Conservation (phyloP, 768 basidiomycete genomes). For the Tulasnella sp. region DNA sequence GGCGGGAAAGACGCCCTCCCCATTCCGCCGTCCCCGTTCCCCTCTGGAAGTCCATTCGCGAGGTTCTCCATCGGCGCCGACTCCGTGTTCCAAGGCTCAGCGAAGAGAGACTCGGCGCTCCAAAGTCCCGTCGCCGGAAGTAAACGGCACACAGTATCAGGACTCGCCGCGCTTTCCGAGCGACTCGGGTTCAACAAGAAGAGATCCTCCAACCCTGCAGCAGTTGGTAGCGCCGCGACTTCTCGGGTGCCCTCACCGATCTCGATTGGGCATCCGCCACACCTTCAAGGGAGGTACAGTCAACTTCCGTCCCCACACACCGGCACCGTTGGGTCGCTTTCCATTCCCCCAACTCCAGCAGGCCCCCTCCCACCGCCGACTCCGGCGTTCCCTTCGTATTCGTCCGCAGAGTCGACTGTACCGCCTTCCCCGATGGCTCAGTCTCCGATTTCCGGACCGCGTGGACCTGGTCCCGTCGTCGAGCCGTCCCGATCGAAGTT, state of each 20-base stretch:
- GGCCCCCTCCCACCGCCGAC: constrained; percentile 38
- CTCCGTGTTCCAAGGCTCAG: background rate
- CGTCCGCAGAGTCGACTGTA: constrained; percentile 29
- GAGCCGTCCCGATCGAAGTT: constrained; percentile 55
- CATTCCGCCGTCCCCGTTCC: constrained; percentile 74
- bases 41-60: constrained; percentile 20
- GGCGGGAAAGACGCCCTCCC: constrained; percentile 46
- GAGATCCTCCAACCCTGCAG: background rate
- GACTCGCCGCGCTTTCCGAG: constrained; percentile 17
- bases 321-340: too few species aligned
- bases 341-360: too few species aligned
- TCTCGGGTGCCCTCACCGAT: background rate
- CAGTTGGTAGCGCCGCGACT: background rate
- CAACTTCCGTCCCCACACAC: background rate
- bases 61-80: background rate
- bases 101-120: background rate
- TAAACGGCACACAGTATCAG: constrained; percentile 45
- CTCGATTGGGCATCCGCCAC: background rate
- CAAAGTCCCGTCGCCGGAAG: constrained; percentile 37
- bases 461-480: constrained; percentile 39
- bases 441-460: constrained; percentile 31
- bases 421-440: constrained; percentile 48
- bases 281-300: background rate
- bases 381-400: constrained; percentile 64
- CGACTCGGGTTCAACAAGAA: constrained; percentile 2